phyloP scores from a whole-genome alignment of 495 filamentous ascomycete genomes.

The Lasiosphaeris hirsuta region DNA sequence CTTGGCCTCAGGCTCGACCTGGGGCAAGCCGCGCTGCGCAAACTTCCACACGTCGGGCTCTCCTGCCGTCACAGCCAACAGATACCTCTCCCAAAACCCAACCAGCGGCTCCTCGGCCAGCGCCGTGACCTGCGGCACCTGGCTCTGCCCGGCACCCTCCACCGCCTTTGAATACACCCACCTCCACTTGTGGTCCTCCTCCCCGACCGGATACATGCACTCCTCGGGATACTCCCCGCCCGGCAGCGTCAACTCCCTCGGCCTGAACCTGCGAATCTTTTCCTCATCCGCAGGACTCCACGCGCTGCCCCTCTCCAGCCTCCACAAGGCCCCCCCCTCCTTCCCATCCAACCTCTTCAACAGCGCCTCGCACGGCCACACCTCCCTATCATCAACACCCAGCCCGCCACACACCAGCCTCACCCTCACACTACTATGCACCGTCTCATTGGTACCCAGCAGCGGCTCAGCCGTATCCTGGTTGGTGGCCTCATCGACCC shows the following conservation, averaged over 20 bases:
- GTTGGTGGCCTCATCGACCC: conserved; percentile 32
- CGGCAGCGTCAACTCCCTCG: conserved; percentile 6
- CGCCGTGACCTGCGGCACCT: conserved; percentile 21
- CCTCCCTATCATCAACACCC: conserved; percentile 24
- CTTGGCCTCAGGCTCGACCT: not conserved
- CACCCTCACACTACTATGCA: conserved; percentile 27
- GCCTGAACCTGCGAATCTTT: not conserved
- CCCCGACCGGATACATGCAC: conserved; percentile 21
- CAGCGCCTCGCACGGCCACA: conserved; percentile 26
- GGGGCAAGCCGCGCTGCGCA: conserved; percentile 13
- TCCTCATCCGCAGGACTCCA: not conserved
- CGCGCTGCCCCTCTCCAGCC: conserved; percentile 8
- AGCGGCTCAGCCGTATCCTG: conserved; percentile 31
- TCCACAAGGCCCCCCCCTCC: conserved; percentile 15
- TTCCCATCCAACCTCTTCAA: not conserved
- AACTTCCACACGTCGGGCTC: conserved; percentile 31
- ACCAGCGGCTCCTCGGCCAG: conserved; percentile 31
- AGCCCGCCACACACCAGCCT: conserved; percentile 26
- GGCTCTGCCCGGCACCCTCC: conserved; percentile 8
- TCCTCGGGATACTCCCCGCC: conserved; percentile 18
- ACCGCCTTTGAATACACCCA: conserved; percentile 25
- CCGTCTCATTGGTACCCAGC: conserved; percentile 24
- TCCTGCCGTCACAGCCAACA: conserved; percentile 21
- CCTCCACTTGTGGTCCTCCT: conserved; percentile 23
- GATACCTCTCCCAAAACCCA: conserved; percentile 32